These are phyloP conservation scores for Blumeria graminis DNA, from an alignment of 2,329 filamentous ascomycete species.

Conservation along the genomic window DNA sequence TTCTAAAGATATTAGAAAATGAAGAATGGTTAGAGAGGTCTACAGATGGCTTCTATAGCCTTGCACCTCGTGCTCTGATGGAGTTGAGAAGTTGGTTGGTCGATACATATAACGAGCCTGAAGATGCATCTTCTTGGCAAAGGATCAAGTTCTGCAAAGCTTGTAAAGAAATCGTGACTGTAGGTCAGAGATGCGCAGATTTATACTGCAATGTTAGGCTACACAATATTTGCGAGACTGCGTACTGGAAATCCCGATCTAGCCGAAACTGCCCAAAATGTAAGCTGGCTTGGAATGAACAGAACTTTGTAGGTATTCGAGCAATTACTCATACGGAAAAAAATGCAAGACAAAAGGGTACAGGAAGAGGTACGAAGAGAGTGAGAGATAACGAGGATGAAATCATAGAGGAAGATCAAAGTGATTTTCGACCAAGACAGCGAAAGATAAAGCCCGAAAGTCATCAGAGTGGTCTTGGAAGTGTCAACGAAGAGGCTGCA, in stretches of 20 bases:
- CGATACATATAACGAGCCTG: conserved; percentile 72
- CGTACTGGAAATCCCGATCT: conserved; percentile 38
- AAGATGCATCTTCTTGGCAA: conserved; percentile 33
- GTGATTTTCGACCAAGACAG: no score
- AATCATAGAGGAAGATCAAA: no score
- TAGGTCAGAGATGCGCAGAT: conserved; percentile 53
- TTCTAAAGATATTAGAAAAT: conserved; percentile 44
- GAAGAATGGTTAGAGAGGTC: conserved; percentile 75
- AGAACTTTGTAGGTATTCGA: conserved; percentile 15
- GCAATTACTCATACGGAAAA: conserved; percentile 14
- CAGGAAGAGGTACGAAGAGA: conserved; percentile 13
- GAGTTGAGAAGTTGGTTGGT: conserved; percentile 67
- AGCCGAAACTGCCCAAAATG: conserved; percentile 41
- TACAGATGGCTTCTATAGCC: conserved; percentile 42
- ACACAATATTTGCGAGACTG: conserved; percentile 52
- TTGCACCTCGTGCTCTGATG: conserved; percentile 57
- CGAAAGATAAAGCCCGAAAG: no score
- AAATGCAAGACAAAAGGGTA: conserved; percentile 11
- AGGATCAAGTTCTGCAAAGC: conserved; percentile 71
- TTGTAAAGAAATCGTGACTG: conserved; percentile 73
- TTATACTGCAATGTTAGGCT: conserved; percentile 43
- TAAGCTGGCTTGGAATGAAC: conserved; percentile 22
- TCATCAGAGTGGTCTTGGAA: no score
- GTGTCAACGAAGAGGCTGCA: no score
- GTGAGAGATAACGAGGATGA: conserved; percentile 13